Base-by-base conservation (phyloP, 257 asterid species). In the Schizonepeta tenuifolia region DNA sequence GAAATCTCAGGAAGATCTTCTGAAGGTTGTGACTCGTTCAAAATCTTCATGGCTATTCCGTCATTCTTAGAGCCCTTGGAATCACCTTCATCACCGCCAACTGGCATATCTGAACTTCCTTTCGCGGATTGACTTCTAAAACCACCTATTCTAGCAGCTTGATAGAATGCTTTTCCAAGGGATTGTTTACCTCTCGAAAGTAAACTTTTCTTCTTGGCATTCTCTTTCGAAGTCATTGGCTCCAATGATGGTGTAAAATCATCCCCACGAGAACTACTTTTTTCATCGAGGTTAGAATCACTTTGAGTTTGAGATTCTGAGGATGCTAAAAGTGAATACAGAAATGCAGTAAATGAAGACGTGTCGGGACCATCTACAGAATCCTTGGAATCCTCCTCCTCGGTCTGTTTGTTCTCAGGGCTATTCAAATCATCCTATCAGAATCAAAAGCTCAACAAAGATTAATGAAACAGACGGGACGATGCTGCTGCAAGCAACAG, bases 361-460 rank as follows among this genome's bases (percentile, higher is more conserved):
- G 99, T 95, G 85, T 95, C 98, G 7, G 99, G 99, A 63, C 96
- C 97, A 53, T 86, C 86, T 73, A 75, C 80, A 57, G 83, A 72
- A 65, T 87, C 87, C 79, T 72, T 83, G 20, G 82, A 28, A 24
- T 74, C 91, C 71, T 80, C 91, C 64, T 74, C 79, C 54, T 81
- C 85, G n/a, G 76, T 74, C 65, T 80, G 84, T 55, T 87, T 83
- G 47, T 79, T 77, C 56, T 83, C 88, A 11, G 89, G 80, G 74
- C 69, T 75, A 55, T 69, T 75, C 70, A 66, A 72, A 71, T 82
- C 84, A 70, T 88, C 92, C 97, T 94, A 73, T 40, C 41, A 44
- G 68, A 67, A 55, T 33, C 72, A 70, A 24, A 59, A 76, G 31
- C 65, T 33, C 12, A 65, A 76, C 18, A 11, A 33, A 21, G 41